Evolutionary conservation across 768 basidiomycete genomes (phyloP), one percentile per base, ranked within the genome.

Genomic region (Suillus sp.): DNA sequence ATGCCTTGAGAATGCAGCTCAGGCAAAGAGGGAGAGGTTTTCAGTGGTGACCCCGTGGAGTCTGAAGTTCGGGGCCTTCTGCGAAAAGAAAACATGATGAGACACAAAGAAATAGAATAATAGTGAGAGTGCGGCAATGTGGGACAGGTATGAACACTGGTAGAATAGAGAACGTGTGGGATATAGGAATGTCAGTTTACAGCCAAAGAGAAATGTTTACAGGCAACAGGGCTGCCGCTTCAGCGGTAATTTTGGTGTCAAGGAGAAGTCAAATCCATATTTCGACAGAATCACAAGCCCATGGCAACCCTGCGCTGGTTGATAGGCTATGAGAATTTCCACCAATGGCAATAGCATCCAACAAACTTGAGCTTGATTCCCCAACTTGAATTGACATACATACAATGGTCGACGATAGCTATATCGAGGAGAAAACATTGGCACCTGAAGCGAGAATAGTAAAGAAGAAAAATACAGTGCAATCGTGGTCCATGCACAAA

Each of bases 21-120:
- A 62, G 93, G 93, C 42, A 94, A 83, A 57, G 92, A 93, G 9
- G 91, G 89, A 45, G 90, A 91, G n/a, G 86, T 81, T 69, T 86
- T 88, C 59, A 93, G 81, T 65, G 78, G 77, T 40, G 81, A 77
- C 25, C 61, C 71, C 35, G 62, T 64, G 47, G 81, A 75, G 69
- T 82, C 78, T 69, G 74, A 76, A 77, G 82, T 80, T 79, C 81
- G 86, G 69, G 75, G 77, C 63, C 84, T 80, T 75, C 87, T 91
- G 69, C 90, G 86, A 65, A 90, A 87, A 59, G 86, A 87, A 75
- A 91, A 92, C 90, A 92, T 92, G 68, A 74, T 66, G 62, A 55
- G 62, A 63, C 45, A 65, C 38, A 70, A 53, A 64, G 8, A 66
- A 63, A 68, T 59, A 67, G 65, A 70, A 66, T 65, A 65, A 65